Evolutionary conservation across 768 basidiomycete genomes (phyloP), one percentile per base, ranked within the genome.

Genomic region (Calocybe cyanea): DNA sequence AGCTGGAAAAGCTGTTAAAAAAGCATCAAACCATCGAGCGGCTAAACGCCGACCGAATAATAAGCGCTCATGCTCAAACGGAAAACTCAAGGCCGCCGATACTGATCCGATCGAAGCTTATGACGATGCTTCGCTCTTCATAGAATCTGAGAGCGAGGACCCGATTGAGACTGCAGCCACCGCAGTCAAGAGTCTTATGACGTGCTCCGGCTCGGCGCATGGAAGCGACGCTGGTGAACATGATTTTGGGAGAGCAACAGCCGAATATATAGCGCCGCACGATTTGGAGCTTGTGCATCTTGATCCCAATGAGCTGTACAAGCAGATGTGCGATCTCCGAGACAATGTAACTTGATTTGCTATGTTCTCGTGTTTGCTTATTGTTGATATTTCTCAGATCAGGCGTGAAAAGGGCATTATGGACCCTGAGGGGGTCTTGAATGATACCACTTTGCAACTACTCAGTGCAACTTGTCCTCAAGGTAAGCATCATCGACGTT

Each of bases 391-490:
- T 23, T 42, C 50, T 41, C 38, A 68, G 69, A 59, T 73, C 6
- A 58, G 59, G 49, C 43, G 34, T 3, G 49, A 49, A 30, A 51
- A 64, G 25, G 41, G 55, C 14, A 43, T 69, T 38, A 41, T 48
- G 17, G 43, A 51, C n/a, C 55, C 59, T 24, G 54, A 64, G 20
- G 65, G 67, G 14, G 55, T 71, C 24, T 59, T 72, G 18, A 61
- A 61, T 7, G 66, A 72, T 46, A 61, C 60, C 24, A 59, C 58
- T 10, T 44, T 78, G 32, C 55, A 69, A 52, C 54, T 55, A 18
- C 46, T 77, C 6, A 72, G 72, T 46, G 50, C 55, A 4, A 63
- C 60, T 9, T 64, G 69, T 41, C 77, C 77, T 1, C 52, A 58
- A 56, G 77, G 77, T 73, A 44, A 35, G 49, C 10, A 7, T 32